Percentiles rank a stretch among this genome's conserved stretches.
Evolutionary conservation across 1,139 yeast species (phyloP).

Genomic region (Taiozyma sp.): DNA sequence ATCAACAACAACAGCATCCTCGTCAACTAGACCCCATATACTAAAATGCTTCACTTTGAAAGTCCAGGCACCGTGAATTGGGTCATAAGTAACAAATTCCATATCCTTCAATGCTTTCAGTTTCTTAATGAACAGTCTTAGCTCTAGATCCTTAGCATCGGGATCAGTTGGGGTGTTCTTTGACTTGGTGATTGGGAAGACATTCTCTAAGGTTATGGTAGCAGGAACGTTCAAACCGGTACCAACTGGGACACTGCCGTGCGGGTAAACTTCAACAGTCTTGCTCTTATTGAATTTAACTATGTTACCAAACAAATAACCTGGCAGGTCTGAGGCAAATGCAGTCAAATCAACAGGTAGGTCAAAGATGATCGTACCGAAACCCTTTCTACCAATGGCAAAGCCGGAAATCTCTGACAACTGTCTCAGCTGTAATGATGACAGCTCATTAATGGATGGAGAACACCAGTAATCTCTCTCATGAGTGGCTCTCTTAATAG

Average conservation of each 20-base stretch:
- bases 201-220: conserved; percentile 66
- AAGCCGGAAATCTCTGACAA: conserved; percentile 59
- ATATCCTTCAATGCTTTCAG: conserved; percentile 56
- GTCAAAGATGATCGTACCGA: conserved; percentile 69
- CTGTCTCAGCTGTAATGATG: conserved; percentile 41
- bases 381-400: conserved; percentile 68
- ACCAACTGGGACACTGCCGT: conserved; percentile 63
- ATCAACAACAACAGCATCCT: conserved; percentile 52
- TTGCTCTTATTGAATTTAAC: conserved; percentile 51
- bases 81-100: conserved; percentile 77
- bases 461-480: conserved; percentile 64
- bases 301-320: conserved; percentile 47
- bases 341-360: conserved; percentile 68
- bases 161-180: conserved; percentile 25
- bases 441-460: conserved; percentile 57
- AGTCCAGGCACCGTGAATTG: conserved; percentile 70
- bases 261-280: conserved; percentile 64
- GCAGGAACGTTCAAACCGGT: conserved; percentile 81
- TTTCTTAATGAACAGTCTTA: conserved; percentile 42
- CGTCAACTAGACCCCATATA: conserved; percentile 84
- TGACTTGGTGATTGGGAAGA: conserved; percentile 38
- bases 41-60: conserved; percentile 89
- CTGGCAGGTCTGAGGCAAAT: conserved; percentile 38
- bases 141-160: conserved; percentile 33
- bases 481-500: conserved; percentile 18